Base-by-base conservation (phyloP, 1,284 basidiomycete species). In the Naganishia liquefaciens region DNA sequence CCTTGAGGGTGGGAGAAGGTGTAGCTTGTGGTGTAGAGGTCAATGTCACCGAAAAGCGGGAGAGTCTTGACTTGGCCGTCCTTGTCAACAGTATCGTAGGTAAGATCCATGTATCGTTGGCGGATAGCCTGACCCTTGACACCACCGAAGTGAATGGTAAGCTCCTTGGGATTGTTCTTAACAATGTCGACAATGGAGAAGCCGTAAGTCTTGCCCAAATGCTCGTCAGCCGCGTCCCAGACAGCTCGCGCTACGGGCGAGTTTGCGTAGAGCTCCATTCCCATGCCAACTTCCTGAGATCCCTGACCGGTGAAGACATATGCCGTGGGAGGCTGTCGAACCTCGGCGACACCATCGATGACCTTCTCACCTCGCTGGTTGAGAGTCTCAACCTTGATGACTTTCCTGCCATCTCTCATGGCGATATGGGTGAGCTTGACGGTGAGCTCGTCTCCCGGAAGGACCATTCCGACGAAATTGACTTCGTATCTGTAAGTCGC, bases 231-330 rank as follows among this genome's bases (percentile, higher is more conserved):
- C 64, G 88, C 89, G 68, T 99, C 94, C 95, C 95, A 99, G 63
- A 98, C 93, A 53, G 91, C 89, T 71, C 90, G 90, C 68, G 95
- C 96, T 43, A 94, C 93, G 47, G 91, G 88, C 13, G 93, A 97
- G 71, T 82, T 86, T 78, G 87, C 89, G 84, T 98, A 99, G 3
- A 99, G 85, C 73, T 98, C 94, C 94, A 99, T 98, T 46, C 96
- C 95, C 95, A 99, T 99, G 43, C 94, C 93, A 54, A 89, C 88
- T 80, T 99, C 95, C 79, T 99, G 96, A 27, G 93, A 98, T 63
- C 95, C 95, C 79, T 99, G 95, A 55, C 95, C 95, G 62, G 95
- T 99, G 84, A 98, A 98, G 74, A 97, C 93, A 74, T 98, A 98
- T 55, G 91, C 91, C 19, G 94, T 96, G 17, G 87, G 86, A 2